Evolutionary conservation across 1,284 basidiomycete genomes (phyloP).

Genomic region (Hypsizygus ulmarius): DNA sequence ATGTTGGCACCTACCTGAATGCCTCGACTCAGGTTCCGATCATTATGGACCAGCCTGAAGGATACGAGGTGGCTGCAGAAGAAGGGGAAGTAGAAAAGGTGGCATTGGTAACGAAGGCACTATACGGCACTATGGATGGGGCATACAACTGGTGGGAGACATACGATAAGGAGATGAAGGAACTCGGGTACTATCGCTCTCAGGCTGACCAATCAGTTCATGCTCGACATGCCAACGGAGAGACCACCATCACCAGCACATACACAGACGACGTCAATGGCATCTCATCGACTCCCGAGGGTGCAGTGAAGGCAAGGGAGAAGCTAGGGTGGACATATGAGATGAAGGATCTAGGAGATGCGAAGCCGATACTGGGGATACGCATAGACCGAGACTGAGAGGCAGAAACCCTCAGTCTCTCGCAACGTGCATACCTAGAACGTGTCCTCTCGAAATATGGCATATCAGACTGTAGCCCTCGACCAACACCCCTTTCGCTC

Average conservation of each 20-base stretch:
- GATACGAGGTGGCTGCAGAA: slow-evolving; percentile 17
- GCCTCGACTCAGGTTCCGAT: slow-evolving; percentile 18
- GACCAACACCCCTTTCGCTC: slow-evolving; percentile 21
- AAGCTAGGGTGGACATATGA: slow-evolving; percentile 11
- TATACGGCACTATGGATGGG: slow-evolving; percentile 30
- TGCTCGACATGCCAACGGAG: neutral
- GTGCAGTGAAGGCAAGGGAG: slow-evolving; percentile 5
- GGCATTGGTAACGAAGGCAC: slow-evolving; percentile 10
- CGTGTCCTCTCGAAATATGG: slow-evolving; percentile 21
- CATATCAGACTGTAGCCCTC: slow-evolving; percentile 20
- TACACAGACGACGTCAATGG: slow-evolving; percentile 22
- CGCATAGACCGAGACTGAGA: slow-evolving; percentile 17
- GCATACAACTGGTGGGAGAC: slow-evolving; percentile 26
- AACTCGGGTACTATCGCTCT: slow-evolving; percentile 17
- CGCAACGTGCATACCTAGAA: slow-evolving; percentile 25
- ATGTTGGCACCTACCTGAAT: slow-evolving; percentile 27
- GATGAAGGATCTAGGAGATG: slow-evolving; percentile 16
- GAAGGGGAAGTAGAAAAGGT: no score
- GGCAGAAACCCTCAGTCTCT: slow-evolving; percentile 18
- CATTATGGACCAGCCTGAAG: slow-evolving; percentile 14
- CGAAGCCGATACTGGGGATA: slow-evolving; percentile 20
- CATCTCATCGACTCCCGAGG: slow-evolving; percentile 14
- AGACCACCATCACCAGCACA: slow-evolving; percentile 21
- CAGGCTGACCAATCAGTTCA: slow-evolving; percentile 19
- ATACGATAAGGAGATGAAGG: slow-evolving; percentile 12